phyloP scores from a whole-genome alignment of 805 yeast species.

The Metahyphopichia silvanorum region DNA sequence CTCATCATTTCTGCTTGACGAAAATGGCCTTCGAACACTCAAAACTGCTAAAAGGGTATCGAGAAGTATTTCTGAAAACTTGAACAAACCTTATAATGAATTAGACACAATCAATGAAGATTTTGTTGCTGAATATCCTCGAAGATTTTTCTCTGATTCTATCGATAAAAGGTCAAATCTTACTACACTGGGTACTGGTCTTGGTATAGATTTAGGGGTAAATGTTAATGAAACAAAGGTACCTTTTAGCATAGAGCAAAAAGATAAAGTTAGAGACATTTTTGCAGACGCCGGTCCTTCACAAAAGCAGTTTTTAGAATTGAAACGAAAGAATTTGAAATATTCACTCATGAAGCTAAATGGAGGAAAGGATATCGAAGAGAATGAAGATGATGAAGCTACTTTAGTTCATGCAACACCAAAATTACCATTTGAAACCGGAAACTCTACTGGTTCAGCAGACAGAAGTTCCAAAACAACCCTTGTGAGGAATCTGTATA shows the following conservation, averaged over 20 bases:
- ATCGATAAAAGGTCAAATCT: too few relatives aligned
- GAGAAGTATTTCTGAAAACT: too few relatives aligned
- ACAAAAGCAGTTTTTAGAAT: too few relatives aligned
- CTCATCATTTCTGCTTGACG: too few relatives aligned
- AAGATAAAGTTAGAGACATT: constrained; percentile 27
- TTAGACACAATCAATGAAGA: too few relatives aligned
- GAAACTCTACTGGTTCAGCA: not conserved
- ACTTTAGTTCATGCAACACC: constrained; percentile 10
- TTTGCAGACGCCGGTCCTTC: constrained; percentile 1
- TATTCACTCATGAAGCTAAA: constrained; percentile 3
- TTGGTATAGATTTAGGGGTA: constrained; percentile 29
- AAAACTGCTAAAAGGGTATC: constrained; percentile 11
- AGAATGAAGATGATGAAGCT: constrained; percentile 14
- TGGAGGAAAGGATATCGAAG: constrained; percentile 3
- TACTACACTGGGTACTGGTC: too few relatives aligned
- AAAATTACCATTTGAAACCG: constrained; percentile 2
- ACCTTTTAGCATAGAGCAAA: constrained; percentile 31
- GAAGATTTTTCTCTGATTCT: too few relatives aligned
- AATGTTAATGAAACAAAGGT: constrained; percentile 20
- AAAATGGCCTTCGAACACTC: constrained; percentile 14
- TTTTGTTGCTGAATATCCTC: too few relatives aligned
- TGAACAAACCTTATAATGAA: too few relatives aligned
- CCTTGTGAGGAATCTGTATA: not conserved
- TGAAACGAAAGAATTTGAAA: constrained; percentile 3
- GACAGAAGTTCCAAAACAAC: constrained; percentile 1